Evolutionary conservation across 495 filamentous ascomycete genomes (phyloP).

Genomic region (Elasticomyces elasticus): DNA sequence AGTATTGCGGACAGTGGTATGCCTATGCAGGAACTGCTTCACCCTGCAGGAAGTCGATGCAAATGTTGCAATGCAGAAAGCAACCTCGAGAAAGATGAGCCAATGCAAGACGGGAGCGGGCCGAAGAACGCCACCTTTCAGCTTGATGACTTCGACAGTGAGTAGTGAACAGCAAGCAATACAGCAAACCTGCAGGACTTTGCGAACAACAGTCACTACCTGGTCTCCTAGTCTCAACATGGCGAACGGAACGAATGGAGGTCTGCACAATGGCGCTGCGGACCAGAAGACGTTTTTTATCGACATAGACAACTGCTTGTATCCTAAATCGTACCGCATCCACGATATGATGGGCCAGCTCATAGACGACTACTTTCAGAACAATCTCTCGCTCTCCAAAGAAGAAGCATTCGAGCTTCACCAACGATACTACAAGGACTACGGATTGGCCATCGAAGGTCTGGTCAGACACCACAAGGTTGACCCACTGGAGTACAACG

Average conservation of each 20-base stretch:
- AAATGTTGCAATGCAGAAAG: background rate
- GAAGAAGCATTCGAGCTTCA: conserved; percentile 76
- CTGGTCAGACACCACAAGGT: conserved; percentile 90
- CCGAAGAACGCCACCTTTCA: too few relatives aligned
- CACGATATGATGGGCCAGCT: conserved; percentile 28
- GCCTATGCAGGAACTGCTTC: background rate
- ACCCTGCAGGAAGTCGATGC: background rate
- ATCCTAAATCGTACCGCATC: conserved; percentile 48
- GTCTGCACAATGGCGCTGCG: background rate
- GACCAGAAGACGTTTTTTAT: conserved; percentile 57
- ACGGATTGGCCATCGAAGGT: conserved; percentile 93
- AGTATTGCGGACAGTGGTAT: background rate
- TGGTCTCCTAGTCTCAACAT: background rate
- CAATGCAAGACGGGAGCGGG: too few relatives aligned
- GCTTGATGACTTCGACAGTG: too few relatives aligned
- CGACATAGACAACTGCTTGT: conserved; percentile 95
- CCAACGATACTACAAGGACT: conserved; percentile 83
- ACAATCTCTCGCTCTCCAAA: conserved; percentile 59
- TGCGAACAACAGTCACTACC: background rate
- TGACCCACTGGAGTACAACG: conserved; percentile 89
- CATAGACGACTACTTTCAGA: conserved; percentile 66
- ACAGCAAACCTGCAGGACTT: background rate
- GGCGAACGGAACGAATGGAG: too few relatives aligned
- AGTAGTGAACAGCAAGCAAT: too few relatives aligned
- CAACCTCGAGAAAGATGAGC: background rate